Conservation (phyloP, 2,329 filamentous ascomycete genomes). For the Stagonosporopsis rhizophila region DNA sequence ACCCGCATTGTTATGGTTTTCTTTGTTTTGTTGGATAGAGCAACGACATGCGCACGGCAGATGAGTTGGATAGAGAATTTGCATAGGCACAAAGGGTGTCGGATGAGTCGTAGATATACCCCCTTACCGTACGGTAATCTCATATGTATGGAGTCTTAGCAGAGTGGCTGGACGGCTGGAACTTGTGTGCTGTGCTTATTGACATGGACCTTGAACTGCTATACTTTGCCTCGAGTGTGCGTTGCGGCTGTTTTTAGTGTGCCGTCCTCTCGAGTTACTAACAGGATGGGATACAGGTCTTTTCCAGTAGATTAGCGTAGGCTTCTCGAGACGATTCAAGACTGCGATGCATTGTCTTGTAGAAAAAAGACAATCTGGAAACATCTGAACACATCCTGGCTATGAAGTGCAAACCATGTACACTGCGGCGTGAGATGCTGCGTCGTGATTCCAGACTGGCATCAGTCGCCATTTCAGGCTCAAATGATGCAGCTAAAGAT, state of each 20-base stretch:
- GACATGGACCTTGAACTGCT: background rate
- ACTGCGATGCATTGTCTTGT: too few species aligned
- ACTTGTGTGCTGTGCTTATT: background rate
- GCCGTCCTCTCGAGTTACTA: background rate
- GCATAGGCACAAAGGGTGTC: background rate
- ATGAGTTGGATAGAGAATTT: background rate
- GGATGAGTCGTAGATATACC: conserved; percentile 8
- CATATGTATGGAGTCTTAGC: conserved; percentile 8
- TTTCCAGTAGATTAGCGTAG: background rate
- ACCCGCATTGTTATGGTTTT: background rate
- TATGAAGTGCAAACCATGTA: background rate
- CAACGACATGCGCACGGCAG: background rate
- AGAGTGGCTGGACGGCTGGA: background rate
- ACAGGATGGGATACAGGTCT: background rate
- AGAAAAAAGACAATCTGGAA: background rate
- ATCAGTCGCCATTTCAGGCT: background rate
- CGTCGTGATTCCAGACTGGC: background rate
- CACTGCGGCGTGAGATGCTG: background rate
- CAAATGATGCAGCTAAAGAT: background rate
- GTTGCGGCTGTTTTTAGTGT: background rate
- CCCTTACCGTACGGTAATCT: conserved; percentile 4
- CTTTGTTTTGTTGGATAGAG: conserved; percentile 1
- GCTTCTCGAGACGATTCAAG: background rate
- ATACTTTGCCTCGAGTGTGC: background rate
- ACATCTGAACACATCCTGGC: background rate